Conservation (phyloP, 805 yeast genomes). For the Saturnispora saitoi region DNA sequence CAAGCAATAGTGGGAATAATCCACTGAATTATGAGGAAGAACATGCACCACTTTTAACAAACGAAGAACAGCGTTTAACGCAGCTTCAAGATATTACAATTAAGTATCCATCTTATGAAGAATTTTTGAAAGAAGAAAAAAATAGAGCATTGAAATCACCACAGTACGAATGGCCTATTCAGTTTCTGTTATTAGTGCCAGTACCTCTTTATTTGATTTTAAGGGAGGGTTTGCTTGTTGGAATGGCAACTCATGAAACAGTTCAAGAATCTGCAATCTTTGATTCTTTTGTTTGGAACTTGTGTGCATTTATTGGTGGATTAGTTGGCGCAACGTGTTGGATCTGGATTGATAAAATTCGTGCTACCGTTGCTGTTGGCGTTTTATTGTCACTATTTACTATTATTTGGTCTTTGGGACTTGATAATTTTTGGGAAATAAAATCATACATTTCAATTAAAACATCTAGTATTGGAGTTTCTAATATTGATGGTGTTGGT, state of each 20-base stretch:
- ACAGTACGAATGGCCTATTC: constrained; percentile 76
- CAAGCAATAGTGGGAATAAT: neutral
- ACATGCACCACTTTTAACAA: constrained; percentile 10
- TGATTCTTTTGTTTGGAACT: constrained; percentile 31
- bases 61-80: constrained; percentile 2
- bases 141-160: constrained; percentile 34
- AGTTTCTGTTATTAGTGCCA: constrained; percentile 63
- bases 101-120: constrained; percentile 23
- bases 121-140: constrained; percentile 22
- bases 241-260: constrained; percentile 63
- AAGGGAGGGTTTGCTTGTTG: constrained; percentile 43
- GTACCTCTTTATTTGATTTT: constrained; percentile 46
- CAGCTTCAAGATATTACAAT: constrained; percentile 12
- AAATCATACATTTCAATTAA: neutral
- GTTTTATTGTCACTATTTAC: neutral
- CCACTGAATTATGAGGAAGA: neutral
- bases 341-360: constrained; percentile 7
- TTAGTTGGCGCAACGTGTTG: constrained; percentile 11
- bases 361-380: neutral
- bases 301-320: constrained; percentile 30
- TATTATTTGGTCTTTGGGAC: constrained; percentile 37
- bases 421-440: constrained; percentile 60
- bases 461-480: neutral
- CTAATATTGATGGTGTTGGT: constrained; percentile 3
- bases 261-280: constrained; percentile 53